A percentile compares a stretch with the other conserved stretches of the same genome.
phyloP scores from a whole-genome alignment of 768 basidiomycete species.

The Coprinopsis cinerea region DNA sequence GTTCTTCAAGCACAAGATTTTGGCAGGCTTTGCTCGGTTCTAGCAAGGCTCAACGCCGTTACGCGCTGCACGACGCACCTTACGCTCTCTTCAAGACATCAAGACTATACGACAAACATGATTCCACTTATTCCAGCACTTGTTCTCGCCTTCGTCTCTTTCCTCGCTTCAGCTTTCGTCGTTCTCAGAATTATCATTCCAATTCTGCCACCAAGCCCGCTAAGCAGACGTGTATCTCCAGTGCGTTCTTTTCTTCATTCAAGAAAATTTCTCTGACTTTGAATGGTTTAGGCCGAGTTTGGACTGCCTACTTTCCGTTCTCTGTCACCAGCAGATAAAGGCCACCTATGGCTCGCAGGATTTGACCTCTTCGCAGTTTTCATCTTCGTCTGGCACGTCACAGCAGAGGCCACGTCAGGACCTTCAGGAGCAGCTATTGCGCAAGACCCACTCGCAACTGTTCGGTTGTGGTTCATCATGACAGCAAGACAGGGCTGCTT shows the following conservation, averaged over 20 bases:
- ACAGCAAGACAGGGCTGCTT: constrained; percentile 67
- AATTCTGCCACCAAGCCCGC: constrained; percentile 65
- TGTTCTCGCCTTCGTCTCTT: constrained; percentile 63
- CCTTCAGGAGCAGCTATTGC: constrained; percentile 38
- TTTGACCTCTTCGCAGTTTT: constrained; percentile 59
- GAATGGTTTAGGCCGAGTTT: constrained; percentile 58
- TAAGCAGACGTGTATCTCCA: constrained; percentile 70
- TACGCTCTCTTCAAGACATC: constrained; percentile 43
- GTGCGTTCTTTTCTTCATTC: constrained; percentile 34
- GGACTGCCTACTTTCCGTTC: constrained; percentile 64
- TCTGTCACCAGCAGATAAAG: constrained; percentile 63
- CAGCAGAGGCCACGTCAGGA: constrained; percentile 45
- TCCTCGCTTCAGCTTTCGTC: constrained; percentile 67
- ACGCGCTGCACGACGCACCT: constrained; percentile 32
- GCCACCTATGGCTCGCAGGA: constrained; percentile 65
- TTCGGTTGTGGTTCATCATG: constrained; percentile 63
- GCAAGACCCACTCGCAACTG: constrained; percentile 45
- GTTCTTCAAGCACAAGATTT: constrained; percentile 22
- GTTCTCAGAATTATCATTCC: constrained; percentile 73
- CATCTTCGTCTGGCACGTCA: constrained; percentile 62
- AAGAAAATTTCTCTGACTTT: constrained; percentile 12
- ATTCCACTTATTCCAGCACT: constrained; percentile 63
- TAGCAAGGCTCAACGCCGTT: constrained; percentile 31
- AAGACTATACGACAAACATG: constrained; percentile 41
- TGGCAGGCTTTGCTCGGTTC: constrained; percentile 25